Evolutionary conservation across 2,329 filamentous ascomycete genomes (phyloP), one percentile per base, ranked within the genome.

Genomic region (Diaporthe sp.): DNA sequence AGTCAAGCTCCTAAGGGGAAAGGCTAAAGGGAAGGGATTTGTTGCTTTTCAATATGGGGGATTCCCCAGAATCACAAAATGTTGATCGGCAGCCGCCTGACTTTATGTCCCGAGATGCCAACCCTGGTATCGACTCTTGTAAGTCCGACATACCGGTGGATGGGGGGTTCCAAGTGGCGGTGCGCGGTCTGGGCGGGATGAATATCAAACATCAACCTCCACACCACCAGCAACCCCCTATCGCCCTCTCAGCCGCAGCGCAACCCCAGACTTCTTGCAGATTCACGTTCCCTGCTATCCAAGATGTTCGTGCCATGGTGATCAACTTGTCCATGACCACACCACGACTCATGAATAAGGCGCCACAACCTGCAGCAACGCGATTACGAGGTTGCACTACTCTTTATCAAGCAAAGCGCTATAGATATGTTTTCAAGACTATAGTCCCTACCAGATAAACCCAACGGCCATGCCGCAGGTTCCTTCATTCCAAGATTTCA

Each of bases 271-370:
- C 32, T 25, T 51, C n/a, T n/a, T 22, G 44, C 63, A 66, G 63
- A 37, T 37, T 37, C 22, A 37, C 30, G n/a, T 51, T 17, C 63
- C 63, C 44, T 51, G 44, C 13, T 37, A 1, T 25, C 1, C 22
- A 27, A 47, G 22, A 37, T 66, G 63, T 15, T 51, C 22, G 32
- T 19, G 22, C 30, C 44, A 25, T 27, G 44, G 10, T 37, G 3
- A 37, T 66, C 63, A 10, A 22, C 30, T 39, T 5, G 22, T 19
- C 47, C 30, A 19, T 51, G 30, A n/a, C 44, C 63, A 66, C 63
- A n/a, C 44, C 63, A 66, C 63, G 63, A 66, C 63, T 66, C 63
- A 37, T 66, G 63, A 39, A 37, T 2, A 12, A n/a, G 44, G 15
- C 61, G 22, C 44, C 22, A 51, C 25, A 35, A 37, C 12, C n/a